Base-by-base conservation (phyloP, 495 filamentous ascomycete species). In the Penicillium verhagenii region DNA sequence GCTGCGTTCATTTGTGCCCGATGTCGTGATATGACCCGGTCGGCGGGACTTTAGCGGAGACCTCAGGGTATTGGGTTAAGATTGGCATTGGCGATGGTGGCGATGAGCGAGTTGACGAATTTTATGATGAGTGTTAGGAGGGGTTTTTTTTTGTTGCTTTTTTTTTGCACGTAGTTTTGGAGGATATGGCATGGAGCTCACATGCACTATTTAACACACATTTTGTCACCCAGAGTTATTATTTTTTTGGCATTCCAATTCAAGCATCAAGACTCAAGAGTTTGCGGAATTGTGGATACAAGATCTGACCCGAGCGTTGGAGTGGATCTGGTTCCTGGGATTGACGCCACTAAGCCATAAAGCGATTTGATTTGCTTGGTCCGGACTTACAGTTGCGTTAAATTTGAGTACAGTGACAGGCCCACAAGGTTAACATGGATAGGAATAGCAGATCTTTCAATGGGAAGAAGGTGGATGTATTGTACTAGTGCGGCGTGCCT, bases 21-120 rank as follows among this genome's bases (percentile, higher is more conserved):
- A 69, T 71, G 68, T 71, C 66, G 68, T 67, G 68, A 66, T 71
- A 59, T 53, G 59, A 20, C 33, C 26, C 39, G 33, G 31, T 37
- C 20, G 47, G 18, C 38, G 33, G 35, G 6, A 33, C 54, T 37
- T 42, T 26, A 60, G 24, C 29, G 46, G 10, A 10, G 56, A 45
- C 38, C 40, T 2, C 25, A 29, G 47, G 48, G 54, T 39, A 18
- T 6, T 16, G 13, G 13, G 3, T 35, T 35, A n/a, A n/a, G n/a
- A n/a, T n/a, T n/a, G n/a, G n/a, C n/a, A n/a, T n/a, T n/a, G n/a
- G n/a, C n/a, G n/a, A n/a, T n/a, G n/a, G n/a, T n/a, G n/a, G n/a
- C n/a, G n/a, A n/a, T n/a, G n/a, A n/a, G n/a, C n/a, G 14, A 35
- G 3, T 8, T 31, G 28, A 11, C 28, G 7, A 29, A 29, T 29